phyloP scores from a whole-genome alignment of 208 protist genomes.

The Leishmania tropica region DNA sequence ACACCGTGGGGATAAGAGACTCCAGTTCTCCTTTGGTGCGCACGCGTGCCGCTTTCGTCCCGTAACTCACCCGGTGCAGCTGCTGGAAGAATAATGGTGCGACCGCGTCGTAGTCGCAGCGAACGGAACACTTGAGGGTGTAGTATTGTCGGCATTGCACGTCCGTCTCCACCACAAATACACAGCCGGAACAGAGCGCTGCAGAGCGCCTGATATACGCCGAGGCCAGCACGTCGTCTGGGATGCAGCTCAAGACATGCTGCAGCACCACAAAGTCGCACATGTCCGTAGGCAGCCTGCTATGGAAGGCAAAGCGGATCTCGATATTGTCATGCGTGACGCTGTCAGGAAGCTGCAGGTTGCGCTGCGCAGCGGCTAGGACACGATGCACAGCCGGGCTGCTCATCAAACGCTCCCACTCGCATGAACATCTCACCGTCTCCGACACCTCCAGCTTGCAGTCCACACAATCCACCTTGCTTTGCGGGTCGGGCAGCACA shows the following conservation, averaged over 20 bases:
- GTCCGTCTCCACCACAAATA: slow-evolving; percentile 75
- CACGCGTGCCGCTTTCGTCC: slow-evolving; percentile 26
- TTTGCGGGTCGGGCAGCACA: slow-evolving; percentile 26
- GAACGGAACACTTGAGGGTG: slow-evolving; percentile 38
- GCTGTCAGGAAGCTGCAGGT: slow-evolving; percentile 11
- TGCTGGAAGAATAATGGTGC: slow-evolving; percentile 50
- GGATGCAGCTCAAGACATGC: slow-evolving; percentile 57
- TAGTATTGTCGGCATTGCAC: slow-evolving; percentile 68
- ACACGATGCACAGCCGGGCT: slow-evolving; percentile 35
- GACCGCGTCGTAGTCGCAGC: slow-evolving; percentile 49
- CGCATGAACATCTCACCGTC: slow-evolving; percentile 9
- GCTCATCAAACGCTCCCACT: slow-evolving; percentile 39
- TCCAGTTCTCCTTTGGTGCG: slow-evolving; percentile 57
- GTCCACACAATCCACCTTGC: background rate
- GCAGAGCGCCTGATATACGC: slow-evolving; percentile 27
- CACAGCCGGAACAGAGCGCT: slow-evolving; percentile 27
- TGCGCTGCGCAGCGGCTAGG: slow-evolving; percentile 15
- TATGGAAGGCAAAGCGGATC: slow-evolving; percentile 25
- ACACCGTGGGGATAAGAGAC: slow-evolving; percentile 21
- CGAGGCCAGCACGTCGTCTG: slow-evolving; percentile 28
- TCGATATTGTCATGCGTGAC: slow-evolving; percentile 12
- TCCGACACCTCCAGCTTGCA: background rate
- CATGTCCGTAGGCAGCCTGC: slow-evolving; percentile 11
- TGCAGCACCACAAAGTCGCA: slow-evolving; percentile 83
- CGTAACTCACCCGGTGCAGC: slow-evolving; percentile 47